Base-by-base conservation (phyloP, 139 green algal genomes). In the Chlorella sp. region DNA sequence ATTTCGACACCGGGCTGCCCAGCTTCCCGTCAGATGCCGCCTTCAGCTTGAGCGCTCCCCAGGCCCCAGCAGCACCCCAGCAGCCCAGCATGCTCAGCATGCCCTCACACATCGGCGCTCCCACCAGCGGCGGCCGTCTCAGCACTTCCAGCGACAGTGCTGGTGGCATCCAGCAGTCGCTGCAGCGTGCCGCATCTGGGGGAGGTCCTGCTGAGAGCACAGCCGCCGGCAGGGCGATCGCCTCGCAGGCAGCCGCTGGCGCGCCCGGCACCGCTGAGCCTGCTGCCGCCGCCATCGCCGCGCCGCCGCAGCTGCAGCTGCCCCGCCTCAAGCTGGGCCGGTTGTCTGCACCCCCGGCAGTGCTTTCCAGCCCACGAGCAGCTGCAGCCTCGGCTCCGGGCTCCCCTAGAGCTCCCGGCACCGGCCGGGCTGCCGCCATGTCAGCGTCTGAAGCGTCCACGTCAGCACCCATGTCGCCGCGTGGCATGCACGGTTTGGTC, bases 401-500 rank as follows among this genome's bases (percentile, higher is more conserved):
- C 34, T 83, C 78, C 11, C 78, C 40, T 0, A 39, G 75, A 34
- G n/a, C 14, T 30, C 71, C 71, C 12, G 71, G 78, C 78, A 83
- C 42, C 42, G 53, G 30, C 0, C 53, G 81, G 16, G 57, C n/a
- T 24, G n/a, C 53, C 3, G n/a, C 81, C 18, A 53, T 77, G 36
- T 30, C 84, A 22, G 40, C 14, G 1, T 68, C 80, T 0, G 66
- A 28, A 7, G 22, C 22, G 22, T 16, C 28, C 16, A 30, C 28
- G 0, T 53, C 77, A 0, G 9, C 26, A 28, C 86, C 86, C 14
- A 26, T 36, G 0, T 75, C 73, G 24, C 86, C 77, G 0, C 76
- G 79, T 26, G 36, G 37, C 30, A 90, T 90, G 87, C 87, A 90
- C 26, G 87, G 87, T 5, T 32, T 86, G 19, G 87, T 90, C 14